A percentile compares a stretch with the other conserved stretches of the same genome.
These are phyloP conservation scores for Polygonum maritimum DNA, from an alignment of 148 eudicot genomes.

Conservation along the genomic window DNA sequence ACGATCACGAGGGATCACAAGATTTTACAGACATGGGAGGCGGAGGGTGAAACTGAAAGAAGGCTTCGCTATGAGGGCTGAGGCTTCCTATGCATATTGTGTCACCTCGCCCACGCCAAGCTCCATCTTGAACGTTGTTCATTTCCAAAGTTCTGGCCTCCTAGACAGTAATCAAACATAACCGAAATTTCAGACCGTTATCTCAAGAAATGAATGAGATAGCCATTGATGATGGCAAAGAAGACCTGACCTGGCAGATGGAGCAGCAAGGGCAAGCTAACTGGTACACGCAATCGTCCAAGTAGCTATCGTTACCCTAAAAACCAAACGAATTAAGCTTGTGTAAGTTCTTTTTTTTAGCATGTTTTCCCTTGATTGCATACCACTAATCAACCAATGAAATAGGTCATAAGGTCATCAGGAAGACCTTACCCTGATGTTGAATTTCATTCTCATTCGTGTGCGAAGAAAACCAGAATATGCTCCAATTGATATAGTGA, in stretches of 20 bases:
- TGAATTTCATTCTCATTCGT: constrained; percentile 71
- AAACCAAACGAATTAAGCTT: constrained; percentile 11
- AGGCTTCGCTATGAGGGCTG: constrained; percentile 39
- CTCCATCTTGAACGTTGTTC: constrained; percentile 90
- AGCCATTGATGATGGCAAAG: not conserved
- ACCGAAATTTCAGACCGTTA: not conserved
- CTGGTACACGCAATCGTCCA: constrained; percentile 86
- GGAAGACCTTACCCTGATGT: constrained; percentile 51
- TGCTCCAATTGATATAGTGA: constrained; percentile 45
- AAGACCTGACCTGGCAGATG: constrained; percentile 56
- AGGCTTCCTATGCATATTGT: constrained; percentile 67
- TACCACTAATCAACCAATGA: too few species aligned
- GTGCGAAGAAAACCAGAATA: constrained; percentile 66
- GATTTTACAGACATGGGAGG: constrained; percentile 34
- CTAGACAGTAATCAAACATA: constrained; percentile 20
- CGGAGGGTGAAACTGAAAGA: constrained; percentile 52
- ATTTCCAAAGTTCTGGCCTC: constrained; percentile 90
- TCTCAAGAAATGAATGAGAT: not conserved
- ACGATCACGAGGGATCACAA: constrained; percentile 14
- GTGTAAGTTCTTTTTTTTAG: not conserved
- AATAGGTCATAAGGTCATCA: not conserved
- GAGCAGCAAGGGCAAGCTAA: constrained; percentile 82
- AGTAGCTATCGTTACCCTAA: constrained; percentile 60
- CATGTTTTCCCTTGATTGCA: not conserved
- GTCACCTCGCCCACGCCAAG: constrained; percentile 94